Conservation (phyloP, 2,329 filamentous ascomycete species). For the Fusarium oxysporum region DNA sequence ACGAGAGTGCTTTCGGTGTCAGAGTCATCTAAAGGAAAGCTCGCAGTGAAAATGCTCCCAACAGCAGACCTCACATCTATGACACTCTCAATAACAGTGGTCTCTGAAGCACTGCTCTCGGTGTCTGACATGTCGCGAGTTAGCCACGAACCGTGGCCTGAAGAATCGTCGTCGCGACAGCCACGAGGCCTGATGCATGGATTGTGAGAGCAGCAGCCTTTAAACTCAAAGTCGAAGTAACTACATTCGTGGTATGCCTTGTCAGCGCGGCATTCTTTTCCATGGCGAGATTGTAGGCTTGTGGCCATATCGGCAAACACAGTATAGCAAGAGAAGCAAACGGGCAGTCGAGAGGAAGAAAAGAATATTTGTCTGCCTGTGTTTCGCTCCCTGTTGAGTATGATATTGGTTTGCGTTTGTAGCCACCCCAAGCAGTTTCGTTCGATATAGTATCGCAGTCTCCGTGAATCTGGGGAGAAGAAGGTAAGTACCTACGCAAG, state of each 20-base stretch:
- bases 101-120: neutral
- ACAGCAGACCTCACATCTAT: neutral
- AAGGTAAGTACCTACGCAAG: neutral
- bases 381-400: neutral
- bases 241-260: slow-evolving; percentile 54
- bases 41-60: neutral
- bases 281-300: slow-evolving; percentile 10
- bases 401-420: neutral
- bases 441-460: slow-evolving; percentile 27
- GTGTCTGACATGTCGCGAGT: slow-evolving; percentile 6
- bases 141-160: neutral
- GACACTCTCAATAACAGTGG: neutral
- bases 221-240: slow-evolving; percentile 47
- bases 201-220: slow-evolving; percentile 59
- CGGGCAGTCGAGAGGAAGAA: neutral
- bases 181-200: slow-evolving; percentile 52
- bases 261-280: slow-evolving; percentile 46
- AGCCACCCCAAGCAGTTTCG: neutral
- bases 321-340: slow-evolving; percentile 6
- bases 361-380: neutral
- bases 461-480: slow-evolving; percentile 30
- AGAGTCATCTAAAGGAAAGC: neutral
- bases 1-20: neutral
- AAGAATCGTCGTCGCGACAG: neutral
- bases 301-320: slow-evolving; percentile 28